Base-by-base conservation (phyloP, 805 yeast species). In the Torulaspora franciscae region DNA sequence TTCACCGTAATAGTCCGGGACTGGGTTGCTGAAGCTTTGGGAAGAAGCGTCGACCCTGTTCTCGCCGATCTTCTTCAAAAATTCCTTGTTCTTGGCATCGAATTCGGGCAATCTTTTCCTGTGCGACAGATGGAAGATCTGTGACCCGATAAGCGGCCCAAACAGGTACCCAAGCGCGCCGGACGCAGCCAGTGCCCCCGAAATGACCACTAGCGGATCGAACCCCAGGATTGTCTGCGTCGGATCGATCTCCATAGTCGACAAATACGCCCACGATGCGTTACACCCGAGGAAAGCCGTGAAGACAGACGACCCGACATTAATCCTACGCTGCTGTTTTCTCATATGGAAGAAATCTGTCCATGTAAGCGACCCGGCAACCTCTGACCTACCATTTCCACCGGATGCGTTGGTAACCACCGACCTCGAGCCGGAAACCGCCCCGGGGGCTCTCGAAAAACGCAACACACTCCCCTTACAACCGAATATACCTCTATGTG, bases 1-100 rank as follows among this genome's bases (percentile, higher is more conserved):
- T 69, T 93, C 99, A 32, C 99, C 99, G 63, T 93, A 93, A 69
- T 89, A 93, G 67, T 93, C 99, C n/a, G 97, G 96, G 37, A 93
- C 95, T 10, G 98, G 98, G 67, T 91, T 93, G 44, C 85, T 76
- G 68, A 89, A 83, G 59, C 89, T 80, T 69, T 90, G 96, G 45
- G 85, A 80, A 14, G 90, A 77, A 15, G 99, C 96, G 69, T 93
- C 95, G 25, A 90, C 97, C 58, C 99, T 76, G 67, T 88, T 84
- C 46, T 73, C 72, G 55, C 77, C 79, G 51, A 93, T 76, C 60
- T 80, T 91, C 52, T 76, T 76, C 62, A 91, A 72, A 56, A 91
- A 93, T 32, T 75, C 71, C 52, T 80, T 76, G 61, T 91, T 89
- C 69, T 85, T 90, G 40, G 64, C 54, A 47, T 69, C 70, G 64